phyloP scores from a whole-genome alignment of 2,329 filamentous ascomycete species.

The Microascus cirrosus region DNA sequence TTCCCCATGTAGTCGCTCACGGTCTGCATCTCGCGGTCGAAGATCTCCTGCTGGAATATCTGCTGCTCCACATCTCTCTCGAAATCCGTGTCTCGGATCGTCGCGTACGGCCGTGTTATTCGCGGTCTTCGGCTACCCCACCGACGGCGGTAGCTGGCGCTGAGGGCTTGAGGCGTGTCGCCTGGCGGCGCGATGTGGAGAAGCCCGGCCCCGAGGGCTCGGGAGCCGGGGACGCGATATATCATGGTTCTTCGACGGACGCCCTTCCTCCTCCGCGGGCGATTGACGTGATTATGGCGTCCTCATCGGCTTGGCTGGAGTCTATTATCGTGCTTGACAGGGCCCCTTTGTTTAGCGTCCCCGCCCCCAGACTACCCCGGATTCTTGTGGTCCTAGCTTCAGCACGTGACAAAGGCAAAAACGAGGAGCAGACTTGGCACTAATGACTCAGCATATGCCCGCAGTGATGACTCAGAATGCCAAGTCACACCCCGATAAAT shows the following conservation, averaged over 20 bases:
- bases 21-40: no score
- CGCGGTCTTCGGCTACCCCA: no score
- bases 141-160: background rate
- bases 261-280: background rate
- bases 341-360: background rate
- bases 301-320: background rate
- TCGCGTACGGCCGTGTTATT: background rate
- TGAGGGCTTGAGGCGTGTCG: background rate
- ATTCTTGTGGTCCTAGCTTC: background rate
- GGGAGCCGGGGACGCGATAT: background rate
- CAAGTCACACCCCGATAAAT: no score
- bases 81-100: background rate
- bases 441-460: no score
- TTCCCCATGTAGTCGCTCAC: no score
- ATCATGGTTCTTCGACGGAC: background rate
- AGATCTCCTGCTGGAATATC: no score
- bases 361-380: background rate
- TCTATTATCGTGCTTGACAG: background rate
- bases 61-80: no score
- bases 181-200: background rate
- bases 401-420: background rate
- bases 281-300: background rate
- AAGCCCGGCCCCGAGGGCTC: background rate
- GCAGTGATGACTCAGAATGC: no score
- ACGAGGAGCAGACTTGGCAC: no score